phyloP scores from a whole-genome alignment of 371 early-diverging fungal genomes.

The Capniomyces stellatus region DNA sequence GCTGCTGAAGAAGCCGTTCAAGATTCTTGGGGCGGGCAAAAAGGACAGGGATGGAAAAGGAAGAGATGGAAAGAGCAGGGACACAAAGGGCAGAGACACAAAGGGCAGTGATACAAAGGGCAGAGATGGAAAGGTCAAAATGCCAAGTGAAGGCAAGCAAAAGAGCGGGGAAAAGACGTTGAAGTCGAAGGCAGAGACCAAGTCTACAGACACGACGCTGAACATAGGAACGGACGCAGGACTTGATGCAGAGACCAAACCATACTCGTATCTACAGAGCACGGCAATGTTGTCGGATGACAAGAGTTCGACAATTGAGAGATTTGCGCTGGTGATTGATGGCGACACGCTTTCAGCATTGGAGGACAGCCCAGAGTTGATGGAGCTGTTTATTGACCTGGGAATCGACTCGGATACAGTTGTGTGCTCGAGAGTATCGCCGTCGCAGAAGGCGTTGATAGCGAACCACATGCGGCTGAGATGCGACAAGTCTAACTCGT shows the following conservation, averaged over 20 bases:
- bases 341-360: conserved; percentile 51
- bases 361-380: conserved; percentile 27
- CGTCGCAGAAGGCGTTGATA: conserved; percentile 82
- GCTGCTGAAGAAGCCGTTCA: conserved; percentile 29
- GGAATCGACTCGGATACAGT: conserved; percentile 55
- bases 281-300: neutral
- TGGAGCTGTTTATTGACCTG: conserved; percentile 41
- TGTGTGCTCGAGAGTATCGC: conserved; percentile 86
- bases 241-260: too few relatives aligned
- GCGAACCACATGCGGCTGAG: conserved; percentile 45
- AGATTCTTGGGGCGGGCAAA: neutral
- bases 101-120: neutral
- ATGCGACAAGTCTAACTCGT: conserved; percentile 33
- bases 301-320: conserved; percentile 11
- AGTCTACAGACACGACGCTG: conserved; percentile 7
- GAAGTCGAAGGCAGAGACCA: neutral
- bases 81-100: neutral
- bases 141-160: neutral
- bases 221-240: too few relatives aligned
- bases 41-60: neutral
- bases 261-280: too few relatives aligned
- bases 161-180: neutral
- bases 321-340: conserved; percentile 58
- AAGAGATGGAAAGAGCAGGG: neutral
- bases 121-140: neutral